Evolutionary conservation across 83 land plant genomes (phyloP).

Genomic region (Larix sibirica): DNA sequence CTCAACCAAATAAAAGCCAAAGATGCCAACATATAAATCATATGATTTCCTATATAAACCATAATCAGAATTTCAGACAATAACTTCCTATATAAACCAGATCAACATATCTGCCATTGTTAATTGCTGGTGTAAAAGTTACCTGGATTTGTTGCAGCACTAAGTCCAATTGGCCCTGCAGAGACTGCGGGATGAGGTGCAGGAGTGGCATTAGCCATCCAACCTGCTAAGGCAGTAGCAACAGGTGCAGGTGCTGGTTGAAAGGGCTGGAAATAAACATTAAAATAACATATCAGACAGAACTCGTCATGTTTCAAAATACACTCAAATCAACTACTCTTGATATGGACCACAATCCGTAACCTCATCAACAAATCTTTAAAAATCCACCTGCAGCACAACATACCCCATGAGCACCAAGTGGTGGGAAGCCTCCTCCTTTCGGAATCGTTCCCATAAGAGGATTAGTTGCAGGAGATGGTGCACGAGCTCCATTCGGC

Average conservation of each 20-base stretch:
- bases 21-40: neutral
- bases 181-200: conserved; percentile 78
- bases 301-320: neutral
- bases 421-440: conserved; percentile 62
- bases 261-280: conserved; percentile 80
- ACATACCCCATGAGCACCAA: conserved; percentile 62
- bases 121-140: neutral
- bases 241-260: conserved; percentile 74
- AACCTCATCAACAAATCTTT: neutral
- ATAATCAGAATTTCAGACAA: no score
- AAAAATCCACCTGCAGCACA: neutral
- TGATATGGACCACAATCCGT: neutral
- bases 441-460: conserved; percentile 52
- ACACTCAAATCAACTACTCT: neutral
- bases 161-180: conserved; percentile 75
- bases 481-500: conserved; percentile 90
- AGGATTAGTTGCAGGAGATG: conserved; percentile 84
- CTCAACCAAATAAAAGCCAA: conserved; percentile 1
- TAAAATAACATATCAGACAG: conserved; percentile 3
- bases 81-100: no score
- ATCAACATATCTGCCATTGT: neutral
- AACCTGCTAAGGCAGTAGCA: conserved; percentile 80
- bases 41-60: neutral
- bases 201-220: conserved; percentile 91
- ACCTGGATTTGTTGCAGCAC: conserved; percentile 76